Evolutionary conservation across 148 eudicot genomes (phyloP), one percentile per base, ranked within the genome.

Genomic region (Diospyros lotus): DNA sequence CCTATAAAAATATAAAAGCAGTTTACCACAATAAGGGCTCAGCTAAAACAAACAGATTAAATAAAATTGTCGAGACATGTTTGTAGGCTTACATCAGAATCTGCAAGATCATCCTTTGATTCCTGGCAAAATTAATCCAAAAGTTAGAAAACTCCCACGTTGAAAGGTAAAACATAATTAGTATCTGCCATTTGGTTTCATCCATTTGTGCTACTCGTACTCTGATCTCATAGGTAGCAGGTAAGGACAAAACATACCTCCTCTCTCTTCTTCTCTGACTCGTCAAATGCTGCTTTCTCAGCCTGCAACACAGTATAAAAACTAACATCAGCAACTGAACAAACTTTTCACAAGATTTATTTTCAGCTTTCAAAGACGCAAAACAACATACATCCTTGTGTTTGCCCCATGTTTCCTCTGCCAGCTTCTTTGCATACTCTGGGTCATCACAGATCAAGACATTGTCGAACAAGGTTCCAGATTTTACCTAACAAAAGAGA

Each of bases 401-500:
- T 76, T 92, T 92, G 77, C 88, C 97, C 98, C 98, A 94, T 67
- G 98, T 94, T 75, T 94, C 96, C 78, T 90, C 98, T 2, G 89
- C 97, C 59, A 92, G 59, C 76, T 92, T 83, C 85, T 86, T 86
- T 6, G 97, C 98, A 68, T 94, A 92, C 70, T 92, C 98, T 7
- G 97, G 91, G 75, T 94, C 98, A 71, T 94, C 97, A 77, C 79
- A 75, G 66, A 92, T 79, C 91, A 94, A 87, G 71, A 94, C 88
- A 80, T 94, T 94, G 96, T 94, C 97, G 82, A 92, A 92, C 75
- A 94, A 84, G 73, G 97, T 94, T 78, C 98, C 98, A 75, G 98
- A 92, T 81, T 92, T 94, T 64, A 94, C 98, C 98, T 28, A 28
- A 28, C 28, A 28, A 28, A 28, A 28, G 38, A 18, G 1, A 39